phyloP scores from a whole-genome alignment of 495 filamentous ascomycete species.

The Xylaria grammica region DNA sequence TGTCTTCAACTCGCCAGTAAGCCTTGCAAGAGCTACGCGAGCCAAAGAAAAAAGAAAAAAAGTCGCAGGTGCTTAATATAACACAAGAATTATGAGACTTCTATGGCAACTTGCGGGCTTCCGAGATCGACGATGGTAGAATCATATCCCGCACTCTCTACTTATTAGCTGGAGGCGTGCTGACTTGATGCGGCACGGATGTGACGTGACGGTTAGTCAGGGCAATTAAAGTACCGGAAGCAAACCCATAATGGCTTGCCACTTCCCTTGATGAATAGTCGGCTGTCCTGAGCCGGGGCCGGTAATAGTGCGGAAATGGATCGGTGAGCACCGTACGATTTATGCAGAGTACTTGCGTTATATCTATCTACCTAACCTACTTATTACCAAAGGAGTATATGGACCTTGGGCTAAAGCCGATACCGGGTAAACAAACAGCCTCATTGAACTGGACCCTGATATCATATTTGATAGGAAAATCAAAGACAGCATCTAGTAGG shows the following conservation, averaged over 20 bases:
- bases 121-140: background rate
- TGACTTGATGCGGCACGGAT: no score
- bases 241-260: background rate
- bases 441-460: no score
- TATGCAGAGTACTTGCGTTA: background rate
- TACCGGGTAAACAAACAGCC: background rate
- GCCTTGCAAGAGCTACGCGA: background rate
- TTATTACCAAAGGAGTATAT: background rate
- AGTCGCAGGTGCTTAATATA: no score
- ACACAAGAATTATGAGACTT: background rate
- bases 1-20: background rate
- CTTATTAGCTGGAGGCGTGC: background rate
- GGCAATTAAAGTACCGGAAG: background rate
- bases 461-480: no score
- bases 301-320: constrained; percentile 14
- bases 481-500: no score
- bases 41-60: background rate
- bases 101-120: background rate
- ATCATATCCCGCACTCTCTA: background rate
- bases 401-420: background rate
- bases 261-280: background rate
- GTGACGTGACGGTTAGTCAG: background rate
- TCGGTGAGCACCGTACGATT: background rate
- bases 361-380: background rate
- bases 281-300: background rate